Conservation (phyloP, 495 filamentous ascomycete genomes). For the Oleoguttula mirabilis region DNA sequence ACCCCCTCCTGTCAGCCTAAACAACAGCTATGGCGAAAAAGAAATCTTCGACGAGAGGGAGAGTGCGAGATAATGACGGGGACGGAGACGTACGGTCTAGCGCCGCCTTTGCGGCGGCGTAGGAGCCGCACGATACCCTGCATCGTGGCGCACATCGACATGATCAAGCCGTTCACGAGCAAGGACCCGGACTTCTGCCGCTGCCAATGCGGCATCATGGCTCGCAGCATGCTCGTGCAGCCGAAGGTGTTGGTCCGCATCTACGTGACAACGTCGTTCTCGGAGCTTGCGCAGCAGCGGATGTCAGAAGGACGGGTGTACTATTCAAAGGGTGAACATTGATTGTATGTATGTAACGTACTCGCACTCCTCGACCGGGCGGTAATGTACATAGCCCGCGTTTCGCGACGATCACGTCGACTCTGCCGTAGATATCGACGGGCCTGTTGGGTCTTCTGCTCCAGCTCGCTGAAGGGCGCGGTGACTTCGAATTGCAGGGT, state of each 20-base stretch:
- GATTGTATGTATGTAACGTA: too few species aligned
- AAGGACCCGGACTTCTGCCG: slow-evolving; percentile 3
- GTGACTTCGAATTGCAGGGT: slow-evolving; percentile 17
- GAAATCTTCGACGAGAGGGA: too few species aligned
- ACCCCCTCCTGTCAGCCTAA: background rate
- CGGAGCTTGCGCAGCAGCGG: too few species aligned
- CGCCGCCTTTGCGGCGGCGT: slow-evolving; percentile 3
- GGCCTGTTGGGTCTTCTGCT: slow-evolving; percentile 3
- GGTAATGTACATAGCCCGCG: slow-evolving; percentile 14
- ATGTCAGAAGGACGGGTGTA: too few species aligned
- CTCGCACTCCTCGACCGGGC: slow-evolving; percentile 1
- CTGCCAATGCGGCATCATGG: slow-evolving; percentile 6
- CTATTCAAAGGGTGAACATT: too few species aligned
- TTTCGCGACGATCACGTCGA: slow-evolving; percentile 24
- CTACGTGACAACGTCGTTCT: slow-evolving; percentile 3
- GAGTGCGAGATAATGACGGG: too few species aligned
- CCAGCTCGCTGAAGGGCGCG: slow-evolving; percentile 4
- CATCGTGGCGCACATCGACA: background rate
- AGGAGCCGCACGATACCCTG: background rate
- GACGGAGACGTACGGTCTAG: background rate
- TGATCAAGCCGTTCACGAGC: background rate
- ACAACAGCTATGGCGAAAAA: too few species aligned
- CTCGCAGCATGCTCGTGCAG: background rate
- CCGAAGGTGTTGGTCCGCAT: slow-evolving; percentile 11
- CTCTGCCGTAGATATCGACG: slow-evolving; percentile 14